A percentile compares a stretch with the other conserved stretches of the same genome.
phyloP scores from a whole-genome alignment of 2,329 filamentous ascomycete species.

The Seiridium unicorne region DNA sequence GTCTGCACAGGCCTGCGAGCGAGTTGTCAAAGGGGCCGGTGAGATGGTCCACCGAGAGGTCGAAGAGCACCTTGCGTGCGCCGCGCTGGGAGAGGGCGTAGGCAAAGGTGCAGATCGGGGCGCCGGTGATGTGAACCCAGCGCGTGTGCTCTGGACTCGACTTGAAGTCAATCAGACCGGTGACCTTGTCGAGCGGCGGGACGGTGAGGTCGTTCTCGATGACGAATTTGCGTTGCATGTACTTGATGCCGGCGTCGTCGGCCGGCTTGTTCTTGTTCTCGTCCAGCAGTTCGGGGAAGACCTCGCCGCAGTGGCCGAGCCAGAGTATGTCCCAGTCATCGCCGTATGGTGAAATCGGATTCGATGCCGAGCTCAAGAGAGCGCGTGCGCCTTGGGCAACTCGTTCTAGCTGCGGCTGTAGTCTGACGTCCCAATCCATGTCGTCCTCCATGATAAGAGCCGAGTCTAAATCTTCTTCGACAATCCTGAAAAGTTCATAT shows the following conservation, averaged over 20 bases:
- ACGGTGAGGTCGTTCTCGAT: slow-evolving; percentile 24
- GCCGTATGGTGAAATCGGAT: slow-evolving; percentile 20
- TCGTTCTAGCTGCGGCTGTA: slow-evolving; percentile 30
- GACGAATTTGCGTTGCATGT: slow-evolving; percentile 23
- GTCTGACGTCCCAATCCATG: slow-evolving; percentile 36
- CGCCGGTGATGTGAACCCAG: slow-evolving; percentile 23
- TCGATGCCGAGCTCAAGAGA: slow-evolving; percentile 21
- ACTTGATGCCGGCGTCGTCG: slow-evolving; percentile 16
- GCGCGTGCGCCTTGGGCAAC: slow-evolving; percentile 29
- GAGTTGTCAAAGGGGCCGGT: slow-evolving; percentile 29
- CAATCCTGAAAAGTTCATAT: slow-evolving; percentile 21
- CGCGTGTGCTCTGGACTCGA: slow-evolving; percentile 19
- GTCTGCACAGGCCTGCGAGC: slow-evolving; percentile 27
- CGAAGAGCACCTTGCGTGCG: slow-evolving; percentile 25
- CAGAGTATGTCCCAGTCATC: slow-evolving; percentile 24
- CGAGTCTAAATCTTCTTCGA: slow-evolving; percentile 30
- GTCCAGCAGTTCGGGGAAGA: slow-evolving; percentile 24
- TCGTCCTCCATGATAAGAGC: slow-evolving; percentile 39
- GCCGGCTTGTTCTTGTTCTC: slow-evolving; percentile 22
- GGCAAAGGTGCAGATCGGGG: slow-evolving; percentile 27
- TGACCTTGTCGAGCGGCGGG: slow-evolving; percentile 21
- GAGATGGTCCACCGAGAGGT: slow-evolving; percentile 27
- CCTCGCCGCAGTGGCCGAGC: slow-evolving; percentile 27
- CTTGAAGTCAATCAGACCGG: slow-evolving; percentile 26
- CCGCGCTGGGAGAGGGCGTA: slow-evolving; percentile 27